These are phyloP conservation scores for Paxillus involutus DNA, from an alignment of 768 basidiomycete species.

Conservation along the genomic window DNA sequence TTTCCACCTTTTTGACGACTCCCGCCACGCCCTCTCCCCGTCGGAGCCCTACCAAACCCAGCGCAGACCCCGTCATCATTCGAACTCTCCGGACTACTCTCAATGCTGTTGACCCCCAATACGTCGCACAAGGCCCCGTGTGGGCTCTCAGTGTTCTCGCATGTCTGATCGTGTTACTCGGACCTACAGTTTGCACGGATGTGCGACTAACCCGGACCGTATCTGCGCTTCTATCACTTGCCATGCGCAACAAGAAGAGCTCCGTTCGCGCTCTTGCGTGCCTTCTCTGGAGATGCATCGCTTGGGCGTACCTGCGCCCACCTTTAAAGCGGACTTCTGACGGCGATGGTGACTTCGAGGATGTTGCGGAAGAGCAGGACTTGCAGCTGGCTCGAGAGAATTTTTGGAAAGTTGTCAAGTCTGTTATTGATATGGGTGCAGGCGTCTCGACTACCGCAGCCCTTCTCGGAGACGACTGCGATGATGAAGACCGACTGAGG, in stretches of 20 bases:
- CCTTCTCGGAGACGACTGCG: constrained; percentile 42
- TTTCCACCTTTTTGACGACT: constrained; percentile 49
- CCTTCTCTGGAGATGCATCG: constrained; percentile 62
- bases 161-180: constrained; percentile 63
- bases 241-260: constrained; percentile 62
- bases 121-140: constrained; percentile 73
- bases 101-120: constrained; percentile 48
- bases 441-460: constrained; percentile 59
- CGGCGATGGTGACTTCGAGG: constrained; percentile 19
- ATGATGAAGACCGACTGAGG: constrained; percentile 41
- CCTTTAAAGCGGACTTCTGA: constrained; percentile 28
- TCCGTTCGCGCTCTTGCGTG: constrained; percentile 61
- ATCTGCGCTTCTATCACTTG: constrained; percentile 49
- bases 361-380: constrained; percentile 24
- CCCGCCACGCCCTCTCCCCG: constrained; percentile 34
- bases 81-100: constrained; percentile 70
- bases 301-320: constrained; percentile 68
- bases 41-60: constrained; percentile 35
- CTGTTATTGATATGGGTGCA: constrained; percentile 57
- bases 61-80: constrained; percentile 51
- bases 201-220: constrained; percentile 44
- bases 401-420: constrained; percentile 49
- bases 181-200: constrained; percentile 50
- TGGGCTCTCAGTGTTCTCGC: constrained; percentile 75
- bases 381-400: constrained; percentile 30